These are phyloP conservation scores for Cryptosporidium andersoni DNA, from an alignment of 169 alveolate genomes.

Conservation along the genomic window DNA sequence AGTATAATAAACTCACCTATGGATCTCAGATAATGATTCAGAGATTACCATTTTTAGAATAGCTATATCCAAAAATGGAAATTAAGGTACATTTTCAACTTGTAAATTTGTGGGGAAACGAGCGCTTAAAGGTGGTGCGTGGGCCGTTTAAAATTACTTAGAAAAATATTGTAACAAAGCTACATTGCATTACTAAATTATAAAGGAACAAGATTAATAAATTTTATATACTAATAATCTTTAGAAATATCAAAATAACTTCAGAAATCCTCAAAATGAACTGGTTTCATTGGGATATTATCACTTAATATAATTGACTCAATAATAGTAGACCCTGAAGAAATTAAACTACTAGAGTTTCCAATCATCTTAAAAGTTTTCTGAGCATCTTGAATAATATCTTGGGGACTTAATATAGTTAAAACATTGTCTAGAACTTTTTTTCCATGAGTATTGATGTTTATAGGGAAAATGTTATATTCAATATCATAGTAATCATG, in stretches of 20 bases:
- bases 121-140: background rate
- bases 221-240: background rate
- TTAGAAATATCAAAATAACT: too few relatives aligned
- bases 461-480: background rate
- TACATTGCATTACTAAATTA: background rate
- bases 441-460: too few relatives aligned
- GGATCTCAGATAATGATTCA: slow-evolving; percentile 58
- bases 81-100: background rate
- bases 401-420: slow-evolving; percentile 31
- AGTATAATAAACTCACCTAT: slow-evolving; percentile 31
- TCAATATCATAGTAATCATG: slow-evolving; percentile 4
- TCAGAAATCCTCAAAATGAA: too few relatives aligned
- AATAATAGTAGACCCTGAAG: too few relatives aligned
- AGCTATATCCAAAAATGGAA: background rate
- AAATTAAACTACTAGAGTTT: too few relatives aligned
- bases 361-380: background rate
- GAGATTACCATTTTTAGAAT: slow-evolving; percentile 16
- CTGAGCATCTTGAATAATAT: slow-evolving; percentile 16
- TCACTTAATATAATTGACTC: too few relatives aligned
- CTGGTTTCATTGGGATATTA: too few relatives aligned
- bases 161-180: background rate
- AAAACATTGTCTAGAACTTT: background rate
- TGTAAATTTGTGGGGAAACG: background rate
- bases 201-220: too few relatives aligned
- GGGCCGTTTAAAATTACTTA: background rate